Percentiles rank a stretch among this genome's conserved stretches.
Conservation (phyloP, 2,329 filamentous ascomycete genomes). For the Penicillium sclerotigenum region DNA sequence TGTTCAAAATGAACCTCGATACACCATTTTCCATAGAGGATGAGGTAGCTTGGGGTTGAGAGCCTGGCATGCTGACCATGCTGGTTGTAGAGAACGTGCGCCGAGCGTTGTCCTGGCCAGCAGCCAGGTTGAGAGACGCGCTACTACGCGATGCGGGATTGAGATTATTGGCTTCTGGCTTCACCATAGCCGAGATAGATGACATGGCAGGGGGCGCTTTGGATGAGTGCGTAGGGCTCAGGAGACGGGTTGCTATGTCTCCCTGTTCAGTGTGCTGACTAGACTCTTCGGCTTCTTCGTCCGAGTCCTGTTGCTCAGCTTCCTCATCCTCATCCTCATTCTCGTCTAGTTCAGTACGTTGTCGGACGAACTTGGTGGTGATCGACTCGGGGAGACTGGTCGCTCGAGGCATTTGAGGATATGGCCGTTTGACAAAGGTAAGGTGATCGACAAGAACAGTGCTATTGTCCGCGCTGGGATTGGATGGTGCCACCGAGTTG, state of each 20-base stretch:
- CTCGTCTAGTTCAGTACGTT: conserved; percentile 23
- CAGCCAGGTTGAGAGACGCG: conserved; percentile 37
- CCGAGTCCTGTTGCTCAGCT: conserved; percentile 14
- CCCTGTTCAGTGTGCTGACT: conserved; percentile 29
- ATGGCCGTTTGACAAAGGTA: conserved; percentile 42
- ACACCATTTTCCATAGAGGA: conserved; percentile 49
- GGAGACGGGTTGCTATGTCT: conserved; percentile 38
- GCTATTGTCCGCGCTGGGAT: conserved; percentile 34
- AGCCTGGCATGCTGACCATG: conserved; percentile 28
- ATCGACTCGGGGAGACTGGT: conserved; percentile 40
- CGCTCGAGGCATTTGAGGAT: conserved; percentile 38
- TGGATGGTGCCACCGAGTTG: conserved; percentile 42
- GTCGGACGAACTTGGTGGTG: conserved; percentile 31
- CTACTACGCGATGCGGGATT: conserved; percentile 37
- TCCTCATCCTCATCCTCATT: conserved; percentile 19
- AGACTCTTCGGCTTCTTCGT: conserved; percentile 22
- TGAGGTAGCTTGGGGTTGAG: conserved; percentile 40
- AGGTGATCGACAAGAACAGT: conserved; percentile 39
- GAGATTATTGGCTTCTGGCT: conserved; percentile 35
- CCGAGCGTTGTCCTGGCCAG: conserved; percentile 31
- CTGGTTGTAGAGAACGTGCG: conserved; percentile 33
- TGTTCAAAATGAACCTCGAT: conserved; percentile 44
- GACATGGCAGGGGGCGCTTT: conserved; percentile 50
- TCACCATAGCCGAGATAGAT: conserved; percentile 46
- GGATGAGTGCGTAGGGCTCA: conserved; percentile 41